Base-by-base conservation (phyloP, 192 early-diverging fungal species). In the Coemansia sp. region DNA sequence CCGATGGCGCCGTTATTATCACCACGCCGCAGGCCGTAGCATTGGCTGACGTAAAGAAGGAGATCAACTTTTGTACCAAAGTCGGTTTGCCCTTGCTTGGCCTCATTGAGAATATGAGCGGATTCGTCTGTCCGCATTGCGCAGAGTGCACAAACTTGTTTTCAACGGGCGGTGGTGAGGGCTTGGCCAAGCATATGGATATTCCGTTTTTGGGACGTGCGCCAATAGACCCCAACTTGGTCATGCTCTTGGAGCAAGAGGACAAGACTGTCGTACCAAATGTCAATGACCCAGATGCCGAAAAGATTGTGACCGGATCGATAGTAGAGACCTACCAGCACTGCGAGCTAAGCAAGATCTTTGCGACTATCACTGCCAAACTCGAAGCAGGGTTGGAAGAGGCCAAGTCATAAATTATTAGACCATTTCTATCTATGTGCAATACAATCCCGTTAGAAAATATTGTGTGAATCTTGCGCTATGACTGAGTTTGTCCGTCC, bases 41-140 rank as follows among this genome's bases (percentile, higher is more conserved):
- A 0, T 62, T 93, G 62, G 81, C 90, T 31, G 98, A 99, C 82
- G 98, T 99, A n/a, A 88, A 95, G 58, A 98, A 95, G 82, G 98
- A 99, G 81, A 89, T 98, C 67, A 94, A 91, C 78, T 99, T 99
- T 74, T 99, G 97, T 78, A 75, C 84, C 36, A 96, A 97, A 70
- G 94, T 95, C 61, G 89, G 89, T 41, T 80, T 99, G 58, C 90
- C 90, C 2, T 89, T 99, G 42, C 84, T 98, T 19, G 97, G 97
- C 0, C 84, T 99, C 7, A 90, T 99, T 5, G 97, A 99, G 74
- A 98, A 98, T 74, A 97, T 99, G 97, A 90, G 89, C 63, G 97
- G 96, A 4, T 99, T 96, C 80, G 91, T 98, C 6, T 99, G 98
- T 66, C 92, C 91, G 25, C 90, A 92, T 41, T 93, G 92, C 75